These are phyloP conservation scores for Citrullus colocynthis DNA, from an alignment of 306 rosid species.

Conservation along the genomic window DNA sequence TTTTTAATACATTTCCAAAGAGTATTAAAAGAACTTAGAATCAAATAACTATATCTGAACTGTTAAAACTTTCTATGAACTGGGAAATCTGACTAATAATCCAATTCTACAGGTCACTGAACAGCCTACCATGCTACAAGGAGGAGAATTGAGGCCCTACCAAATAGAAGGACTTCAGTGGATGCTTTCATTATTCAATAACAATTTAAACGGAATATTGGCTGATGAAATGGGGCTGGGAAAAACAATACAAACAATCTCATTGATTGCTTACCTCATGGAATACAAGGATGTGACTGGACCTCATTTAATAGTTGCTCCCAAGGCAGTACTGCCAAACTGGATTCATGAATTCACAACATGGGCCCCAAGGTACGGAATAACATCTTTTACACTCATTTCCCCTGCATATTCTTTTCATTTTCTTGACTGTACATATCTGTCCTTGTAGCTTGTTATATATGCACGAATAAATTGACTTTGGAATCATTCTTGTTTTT, in stretches of 20 bases:
- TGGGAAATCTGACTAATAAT: slow-evolving; percentile 7
- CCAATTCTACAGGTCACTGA: slow-evolving; percentile 60
- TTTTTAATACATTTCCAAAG: neutral
- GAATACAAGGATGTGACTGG: slow-evolving; percentile 85
- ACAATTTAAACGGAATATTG: slow-evolving; percentile 91
- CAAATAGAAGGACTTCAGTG: slow-evolving; percentile 97
- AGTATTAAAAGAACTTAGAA: neutral
- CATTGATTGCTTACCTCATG: slow-evolving; percentile 71
- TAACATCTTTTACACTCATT: neutral
- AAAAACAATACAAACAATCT: slow-evolving; percentile 94
- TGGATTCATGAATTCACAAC: slow-evolving; percentile 80
- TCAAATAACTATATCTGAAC: neutral
- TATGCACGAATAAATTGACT: slow-evolving; percentile 1
- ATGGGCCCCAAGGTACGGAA: slow-evolving; percentile 89
- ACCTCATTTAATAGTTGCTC: slow-evolving; percentile 96
- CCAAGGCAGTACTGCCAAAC: slow-evolving; percentile 96
- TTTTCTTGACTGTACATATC: neutral
- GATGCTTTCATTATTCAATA: slow-evolving; percentile 96
- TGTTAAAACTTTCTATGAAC: neutral
- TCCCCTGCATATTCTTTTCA: neutral
- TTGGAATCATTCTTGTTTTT: slow-evolving; percentile 5
- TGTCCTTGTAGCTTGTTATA: slow-evolving; percentile 1
- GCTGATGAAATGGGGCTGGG: slow-evolving; percentile 99
- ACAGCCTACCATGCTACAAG: slow-evolving; percentile 89
- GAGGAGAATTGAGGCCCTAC: slow-evolving; percentile 89